Conservation (phyloP, 192 early-diverging fungal genomes). For the Linnemannia hyalina region DNA sequence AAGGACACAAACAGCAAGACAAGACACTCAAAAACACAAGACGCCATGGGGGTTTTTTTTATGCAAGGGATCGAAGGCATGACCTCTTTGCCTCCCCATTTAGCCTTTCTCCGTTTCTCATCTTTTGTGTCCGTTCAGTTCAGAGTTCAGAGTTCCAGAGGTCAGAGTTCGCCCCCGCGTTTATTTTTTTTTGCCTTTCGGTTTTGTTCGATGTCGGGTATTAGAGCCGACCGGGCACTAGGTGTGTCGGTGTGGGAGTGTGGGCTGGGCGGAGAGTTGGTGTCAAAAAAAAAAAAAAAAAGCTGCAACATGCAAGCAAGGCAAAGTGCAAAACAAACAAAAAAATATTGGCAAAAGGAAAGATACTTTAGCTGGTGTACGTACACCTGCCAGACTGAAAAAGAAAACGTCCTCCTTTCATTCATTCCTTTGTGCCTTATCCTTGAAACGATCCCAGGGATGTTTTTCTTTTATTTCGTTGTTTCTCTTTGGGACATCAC, state of each 20-base stretch:
- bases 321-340: neutral
- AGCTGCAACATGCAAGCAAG: neutral
- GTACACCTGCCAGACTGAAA: neutral
- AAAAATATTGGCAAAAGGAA: neutral
- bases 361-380: neutral
- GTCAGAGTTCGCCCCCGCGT: neutral
- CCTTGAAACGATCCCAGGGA: neutral
- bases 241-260: neutral
- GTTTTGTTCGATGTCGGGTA: neutral
- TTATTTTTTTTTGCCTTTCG: neutral
- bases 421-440: neutral
- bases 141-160: neutral
- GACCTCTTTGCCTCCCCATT: neutral
- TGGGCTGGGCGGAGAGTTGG: neutral
- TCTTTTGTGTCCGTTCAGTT: neutral
- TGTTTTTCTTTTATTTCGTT: neutral
- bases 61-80: conserved; percentile 7
- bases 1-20: neutral
- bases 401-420: neutral
- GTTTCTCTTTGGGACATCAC: neutral
- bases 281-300: conserved; percentile 1
- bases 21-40: neutral
- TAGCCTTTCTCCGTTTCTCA: neutral
- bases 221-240: neutral
- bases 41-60: neutral